These are phyloP conservation scores for Psilocybe azurescens DNA, from an alignment of 768 basidiomycete genomes.

Conservation along the genomic window DNA sequence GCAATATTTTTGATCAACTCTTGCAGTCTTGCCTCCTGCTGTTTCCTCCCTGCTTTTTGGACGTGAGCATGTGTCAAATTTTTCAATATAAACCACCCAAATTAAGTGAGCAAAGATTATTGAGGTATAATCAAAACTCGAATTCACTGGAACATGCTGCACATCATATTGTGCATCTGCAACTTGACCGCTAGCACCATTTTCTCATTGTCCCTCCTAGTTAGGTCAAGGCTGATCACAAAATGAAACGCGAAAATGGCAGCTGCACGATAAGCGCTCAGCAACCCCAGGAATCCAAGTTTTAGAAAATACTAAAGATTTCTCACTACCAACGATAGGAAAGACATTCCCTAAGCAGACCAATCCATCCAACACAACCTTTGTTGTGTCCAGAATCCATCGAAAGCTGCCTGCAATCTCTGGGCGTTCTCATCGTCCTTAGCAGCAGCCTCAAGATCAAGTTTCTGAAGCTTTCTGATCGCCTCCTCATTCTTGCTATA, in stretches of 20 bases:
- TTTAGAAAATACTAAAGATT: neutral
- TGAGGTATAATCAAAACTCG: neutral
- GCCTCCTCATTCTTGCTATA: neutral
- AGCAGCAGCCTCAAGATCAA: neutral
- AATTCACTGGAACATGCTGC: slow-evolving; percentile 44
- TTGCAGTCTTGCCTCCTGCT: slow-evolving; percentile 27
- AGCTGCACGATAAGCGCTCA: slow-evolving; percentile 24
- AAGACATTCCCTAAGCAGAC: slow-evolving; percentile 14
- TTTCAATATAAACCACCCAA: slow-evolving; percentile 14
- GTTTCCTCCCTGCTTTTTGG: slow-evolving; percentile 30
- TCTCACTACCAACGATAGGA: slow-evolving; percentile 17
- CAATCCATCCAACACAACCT: slow-evolving; percentile 8
- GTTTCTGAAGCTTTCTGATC: neutral
- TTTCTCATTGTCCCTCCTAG: slow-evolving; percentile 47
- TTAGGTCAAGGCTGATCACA: slow-evolving; percentile 45
- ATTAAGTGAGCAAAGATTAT: neutral
- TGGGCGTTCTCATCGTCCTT: neutral
- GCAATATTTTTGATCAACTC: slow-evolving; percentile 32
- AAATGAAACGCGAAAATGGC: slow-evolving; percentile 48
- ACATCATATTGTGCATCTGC: slow-evolving; percentile 52
- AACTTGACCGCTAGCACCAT: slow-evolving; percentile 43
- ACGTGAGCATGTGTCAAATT: slow-evolving; percentile 15
- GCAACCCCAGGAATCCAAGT: neutral
- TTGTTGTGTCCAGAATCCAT: slow-evolving; percentile 8
- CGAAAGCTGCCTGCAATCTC: neutral